phyloP scores from a whole-genome alignment of 1,284 basidiomycete species.

The Irpex sp. region DNA sequence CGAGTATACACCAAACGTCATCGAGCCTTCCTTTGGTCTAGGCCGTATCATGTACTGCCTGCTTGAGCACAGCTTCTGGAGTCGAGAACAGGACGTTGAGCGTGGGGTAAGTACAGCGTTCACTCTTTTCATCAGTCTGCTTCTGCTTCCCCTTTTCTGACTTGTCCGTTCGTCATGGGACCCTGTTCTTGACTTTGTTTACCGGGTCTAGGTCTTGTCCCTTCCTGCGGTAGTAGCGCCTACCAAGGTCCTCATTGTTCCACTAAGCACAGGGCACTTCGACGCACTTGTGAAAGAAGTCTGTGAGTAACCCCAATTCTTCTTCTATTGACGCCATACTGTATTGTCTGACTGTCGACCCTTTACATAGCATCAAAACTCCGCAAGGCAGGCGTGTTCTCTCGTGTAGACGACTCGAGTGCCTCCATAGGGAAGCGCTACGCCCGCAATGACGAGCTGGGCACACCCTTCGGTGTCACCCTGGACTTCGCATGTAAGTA shows the following conservation, averaged over 20 bases:
- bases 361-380: constrained; percentile 70
- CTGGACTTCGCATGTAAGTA: constrained; percentile 95
- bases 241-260: constrained; percentile 95
- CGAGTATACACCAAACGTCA: constrained; percentile 96
- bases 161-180: background rate
- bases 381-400: constrained; percentile 85
- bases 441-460: constrained; percentile 96
- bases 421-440: constrained; percentile 97
- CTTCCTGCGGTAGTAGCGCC: constrained; percentile 91
- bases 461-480: constrained; percentile 95
- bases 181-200: constrained; percentile 11
- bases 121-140: constrained; percentile 7
- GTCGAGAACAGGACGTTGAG: constrained; percentile 85
- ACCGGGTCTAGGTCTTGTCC: constrained; percentile 70
- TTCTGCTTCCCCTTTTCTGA: background rate
- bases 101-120: constrained; percentile 64
- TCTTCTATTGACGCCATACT: background rate
- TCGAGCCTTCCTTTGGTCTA: constrained; percentile 98
- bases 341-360: background rate
- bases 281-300: constrained; percentile 85
- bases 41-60: constrained; percentile 94
- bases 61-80: constrained; percentile 97
- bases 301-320: constrained; percentile 57
- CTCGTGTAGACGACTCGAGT: constrained; percentile 93
- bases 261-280: constrained; percentile 89